Evolutionary conservation across 306 rosid species (phyloP).

Genomic region (Lagenaria siceraria): DNA sequence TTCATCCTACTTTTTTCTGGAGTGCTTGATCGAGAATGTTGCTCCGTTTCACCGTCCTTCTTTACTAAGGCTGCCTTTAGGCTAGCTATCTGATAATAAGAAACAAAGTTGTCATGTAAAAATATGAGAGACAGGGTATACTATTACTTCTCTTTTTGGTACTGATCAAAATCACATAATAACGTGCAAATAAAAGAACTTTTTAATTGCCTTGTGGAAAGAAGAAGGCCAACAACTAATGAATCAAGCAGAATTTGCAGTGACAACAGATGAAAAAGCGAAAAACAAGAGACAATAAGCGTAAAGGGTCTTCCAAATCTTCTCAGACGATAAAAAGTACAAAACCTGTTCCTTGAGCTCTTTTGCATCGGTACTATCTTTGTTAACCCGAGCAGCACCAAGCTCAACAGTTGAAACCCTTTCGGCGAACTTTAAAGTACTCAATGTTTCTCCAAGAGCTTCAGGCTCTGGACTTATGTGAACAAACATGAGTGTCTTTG

Average conservation of each 20-base stretch:
- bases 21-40: slow-evolving; percentile 20
- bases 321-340: not conserved
- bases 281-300: not conserved
- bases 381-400: slow-evolving; percentile 73
- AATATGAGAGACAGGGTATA: not conserved
- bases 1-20: slow-evolving; percentile 38
- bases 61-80: slow-evolving; percentile 68
- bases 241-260: not conserved
- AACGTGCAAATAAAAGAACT: not conserved
- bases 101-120: not conserved
- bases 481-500: slow-evolving; percentile 92
- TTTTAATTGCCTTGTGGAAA: not conserved
- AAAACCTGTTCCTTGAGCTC: slow-evolving; percentile 81
- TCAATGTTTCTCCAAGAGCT: slow-evolving; percentile 71
- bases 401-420: slow-evolving; percentile 79
- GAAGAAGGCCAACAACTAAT: not conserved
- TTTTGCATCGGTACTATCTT: slow-evolving; percentile 52
- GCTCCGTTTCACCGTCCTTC: slow-evolving; percentile 55
- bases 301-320: not conserved
- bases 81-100: slow-evolving; percentile 39
- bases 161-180: not conserved
- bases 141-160: not conserved
- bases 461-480: slow-evolving; percentile 85
- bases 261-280: not conserved
- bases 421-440: slow-evolving; percentile 95